phyloP scores from a whole-genome alignment of 2,329 filamentous ascomycete species.

The Penicillium thymicola region DNA sequence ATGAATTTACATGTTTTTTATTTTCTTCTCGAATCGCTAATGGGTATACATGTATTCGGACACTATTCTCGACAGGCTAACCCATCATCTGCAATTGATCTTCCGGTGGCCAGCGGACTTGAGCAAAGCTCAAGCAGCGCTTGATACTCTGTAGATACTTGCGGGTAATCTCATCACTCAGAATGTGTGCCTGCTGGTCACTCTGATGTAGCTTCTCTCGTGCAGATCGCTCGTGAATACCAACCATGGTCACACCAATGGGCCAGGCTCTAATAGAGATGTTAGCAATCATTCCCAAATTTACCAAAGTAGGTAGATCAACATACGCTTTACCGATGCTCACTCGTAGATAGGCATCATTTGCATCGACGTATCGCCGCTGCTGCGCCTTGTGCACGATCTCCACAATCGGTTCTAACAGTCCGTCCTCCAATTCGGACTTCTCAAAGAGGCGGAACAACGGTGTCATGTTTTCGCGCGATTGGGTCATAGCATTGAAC shows the following conservation, averaged over 20 bases:
- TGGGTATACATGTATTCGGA: slow-evolving; percentile 17
- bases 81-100: slow-evolving; percentile 96
- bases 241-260: slow-evolving; percentile 99
- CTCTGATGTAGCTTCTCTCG: slow-evolving; percentile 88
- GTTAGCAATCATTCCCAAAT: slow-evolving; percentile 12
- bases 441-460: slow-evolving; percentile 88
- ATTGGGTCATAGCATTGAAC: slow-evolving; percentile 79
- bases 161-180: slow-evolving; percentile 92
- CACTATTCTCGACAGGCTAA: slow-evolving; percentile 37
- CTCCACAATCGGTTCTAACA: slow-evolving; percentile 80
- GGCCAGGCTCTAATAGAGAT: slow-evolving; percentile 69
- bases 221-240: slow-evolving; percentile 95
- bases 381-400: slow-evolving; percentile 90
- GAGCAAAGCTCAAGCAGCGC: slow-evolving; percentile 90
- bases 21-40: slow-evolving; percentile 7
- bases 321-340: slow-evolving; percentile 83
- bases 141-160: slow-evolving; percentile 99
- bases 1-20: background rate
- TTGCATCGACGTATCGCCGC: slow-evolving; percentile 89
- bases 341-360: slow-evolving; percentile 87
- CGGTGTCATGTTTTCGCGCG: slow-evolving; percentile 81
- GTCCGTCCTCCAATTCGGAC: slow-evolving; percentile 70
- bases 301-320: background rate
- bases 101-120: slow-evolving; percentile 92
- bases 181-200: slow-evolving; percentile 80